Evolutionary conservation across 1,284 basidiomycete species (phyloP), one percentile per base, ranked within the genome.

Genomic region (Somion occarium): DNA sequence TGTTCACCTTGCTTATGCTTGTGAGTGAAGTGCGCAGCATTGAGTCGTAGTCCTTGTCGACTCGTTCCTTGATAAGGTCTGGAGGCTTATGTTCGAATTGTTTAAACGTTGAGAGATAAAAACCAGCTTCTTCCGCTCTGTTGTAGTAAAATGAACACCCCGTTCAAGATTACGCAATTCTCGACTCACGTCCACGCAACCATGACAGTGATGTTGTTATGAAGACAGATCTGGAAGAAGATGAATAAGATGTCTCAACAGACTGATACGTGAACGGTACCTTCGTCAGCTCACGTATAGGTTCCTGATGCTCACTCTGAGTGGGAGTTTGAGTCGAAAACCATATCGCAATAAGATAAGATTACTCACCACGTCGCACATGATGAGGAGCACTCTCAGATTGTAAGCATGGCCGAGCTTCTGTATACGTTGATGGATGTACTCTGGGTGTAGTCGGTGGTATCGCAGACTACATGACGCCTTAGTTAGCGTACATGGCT

Each of bases 381-480:
- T 74, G 34, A 99, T 77, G 13, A 99, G 76, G n/a, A 99, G 72
- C 41, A 99, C 81, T 38, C 97, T 75, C 1, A 98, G 76, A 48
- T 82, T 89, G 66, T 93, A 99, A 12, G 83, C 80, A 38, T 80
- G 79, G 2, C 85, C 86, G 15, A 99, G 81, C 59, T 87, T 88
- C 61, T 92, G 85, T 53, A 99, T 94, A 2, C 97, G 85, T 42
- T 80, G 79, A 64, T 94, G 90, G 53, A 99, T 88, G 65, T 99
- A 99, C 68, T 99, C 97, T 3, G 97, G 97, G 67, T 99, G 97
- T 15, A 99, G 77, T 23, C 95, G 88, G 63, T 99, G 95, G 61
- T 99, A 99, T 59, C 88, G 89, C 53, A 99, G 69, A 64, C 95
- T 98, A 53, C 18, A 30, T 5, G 23, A 51, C 18, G n/a, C n/a